Evolutionary conservation across 106 monocot species (phyloP), one percentile per base, ranked within the genome.

Genomic region (Dioscorea dumetorum): DNA sequence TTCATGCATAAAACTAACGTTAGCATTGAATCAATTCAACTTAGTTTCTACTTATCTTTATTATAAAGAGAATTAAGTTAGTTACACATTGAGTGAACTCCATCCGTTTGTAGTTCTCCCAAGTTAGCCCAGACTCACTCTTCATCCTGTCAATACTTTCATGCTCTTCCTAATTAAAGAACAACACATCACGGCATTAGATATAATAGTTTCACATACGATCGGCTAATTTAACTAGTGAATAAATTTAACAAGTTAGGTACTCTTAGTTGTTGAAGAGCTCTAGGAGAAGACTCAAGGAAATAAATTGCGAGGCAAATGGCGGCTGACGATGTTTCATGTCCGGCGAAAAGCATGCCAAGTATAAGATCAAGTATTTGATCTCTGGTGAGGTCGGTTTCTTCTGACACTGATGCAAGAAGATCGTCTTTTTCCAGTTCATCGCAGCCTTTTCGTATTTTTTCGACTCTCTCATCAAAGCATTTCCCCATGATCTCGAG

Each of bases 331-430:
- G 81, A 63, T 23, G 85, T 85, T 60, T 85, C 85, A 67, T 81
- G 85, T 41, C 85, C 85, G 58, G 81, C 85, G 21, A 85, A 85
- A 64, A 85, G 81, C 74, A 85, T 75, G 74, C 81, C 69, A 11
- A 85, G 71, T 51, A 85, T 74, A 28, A 85, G 70, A 67, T 85
- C 81, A 49, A 85, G 70, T 16, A 72, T 85, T 64, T 81, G 85
- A 8, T 81, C 85, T 74, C 56, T 81, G 3, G 72, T 75, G 12
- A 85, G 69, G 23, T 70, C 35, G 4, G 77, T 49, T 49, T 81
- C 61, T 22, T 52, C 74, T 22, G 75, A 34, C 19, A 80, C 80
- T n/a, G 67, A 77, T 28, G 70, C 80, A 24, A 85, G 80, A 31
- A 85, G 73, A 35, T 85, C 84, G 8, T 81, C 77, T 20, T 77